Evolutionary conservation across 2,329 filamentous ascomycete species (phyloP), one percentile per base, ranked within the genome.

Genomic region (Sporothrix inflata): DNA sequence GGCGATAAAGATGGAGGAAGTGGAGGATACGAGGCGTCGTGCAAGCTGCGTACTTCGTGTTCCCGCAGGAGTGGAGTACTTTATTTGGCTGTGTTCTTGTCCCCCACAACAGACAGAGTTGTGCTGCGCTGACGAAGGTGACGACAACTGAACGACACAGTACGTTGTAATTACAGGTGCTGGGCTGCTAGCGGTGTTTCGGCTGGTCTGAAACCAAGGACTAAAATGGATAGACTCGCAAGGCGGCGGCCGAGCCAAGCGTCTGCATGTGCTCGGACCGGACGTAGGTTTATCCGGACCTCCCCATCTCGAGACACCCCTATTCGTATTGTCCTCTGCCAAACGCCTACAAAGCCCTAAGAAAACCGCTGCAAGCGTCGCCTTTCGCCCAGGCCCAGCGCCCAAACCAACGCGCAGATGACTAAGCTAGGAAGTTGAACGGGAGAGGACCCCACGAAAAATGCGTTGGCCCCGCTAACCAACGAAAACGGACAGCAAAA

Each of bases 401-500:
- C 40, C 16, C 19, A 49, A 24, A n/a, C 9, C 9, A 55, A 19
- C 19, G 14, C n/a, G n/a, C 6, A 30, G 51, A 66, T 69, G 71
- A 69, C 66, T 70, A 57, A 72, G 53, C 66, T 7, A 40, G 8
- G 16, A 19, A 2, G 16, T 3, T 24, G 9, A 45, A 42, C 21
- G 21, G 40, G 16, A 61, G 55, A 67, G 45, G 19, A 53, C 71
- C 68, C 71, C 71, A 73, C 71, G 71, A 70, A 70, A 67, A 67
- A 61, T 72, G 57, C 66, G 45, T 55, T 65, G 24, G 61, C 72
- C 68, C 72, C 72, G 69, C 72, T 65, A 53, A 21, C n/a, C 42
- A 47, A 53, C 60, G 71, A 72, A 72, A 70, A 70, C 71, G 67
- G 71, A 55, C 72, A 71, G 45, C 72, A 73, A 73, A 73, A 67